Conservation (phyloP, 441 rosid genomes). For the Kokia cookei region DNA sequence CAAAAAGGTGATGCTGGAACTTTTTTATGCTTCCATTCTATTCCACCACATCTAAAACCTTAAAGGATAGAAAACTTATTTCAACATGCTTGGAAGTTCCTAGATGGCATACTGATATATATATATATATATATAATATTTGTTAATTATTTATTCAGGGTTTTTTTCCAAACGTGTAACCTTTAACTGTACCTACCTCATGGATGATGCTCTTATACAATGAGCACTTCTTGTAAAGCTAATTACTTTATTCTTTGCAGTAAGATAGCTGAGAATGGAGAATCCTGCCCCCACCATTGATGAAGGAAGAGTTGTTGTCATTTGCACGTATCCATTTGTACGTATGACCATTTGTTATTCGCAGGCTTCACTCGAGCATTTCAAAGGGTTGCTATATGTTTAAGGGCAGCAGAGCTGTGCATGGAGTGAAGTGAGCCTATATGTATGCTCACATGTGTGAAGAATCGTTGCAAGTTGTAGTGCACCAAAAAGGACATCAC, state of each 20-base stretch:
- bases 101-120: neutral
- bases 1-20: slow-evolving; percentile 19
- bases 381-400: neutral
- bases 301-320: neutral
- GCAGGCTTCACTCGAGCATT: neutral
- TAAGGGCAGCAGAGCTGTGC: neutral
- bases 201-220: neutral
- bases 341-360: neutral
- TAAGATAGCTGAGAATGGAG: neutral
- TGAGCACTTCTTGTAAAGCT: neutral
- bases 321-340: neutral
- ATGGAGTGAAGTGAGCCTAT: slow-evolving; percentile 5
- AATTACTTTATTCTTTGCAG: neutral
- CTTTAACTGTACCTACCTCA: neutral
- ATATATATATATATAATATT: neutral
- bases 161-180: neutral
- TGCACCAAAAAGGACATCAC: slow-evolving; percentile 40
- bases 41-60: slow-evolving; percentile 8
- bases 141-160: neutral
- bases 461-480: slow-evolving; percentile 40
- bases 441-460: slow-evolving; percentile 9
- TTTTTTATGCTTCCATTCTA: slow-evolving; percentile 6
- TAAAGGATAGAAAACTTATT: neutral
- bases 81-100: neutral
- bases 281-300: neutral